These are phyloP conservation scores for Fusarium sp. DNA, from an alignment of 2,329 filamentous ascomycete species.

Conservation along the genomic window DNA sequence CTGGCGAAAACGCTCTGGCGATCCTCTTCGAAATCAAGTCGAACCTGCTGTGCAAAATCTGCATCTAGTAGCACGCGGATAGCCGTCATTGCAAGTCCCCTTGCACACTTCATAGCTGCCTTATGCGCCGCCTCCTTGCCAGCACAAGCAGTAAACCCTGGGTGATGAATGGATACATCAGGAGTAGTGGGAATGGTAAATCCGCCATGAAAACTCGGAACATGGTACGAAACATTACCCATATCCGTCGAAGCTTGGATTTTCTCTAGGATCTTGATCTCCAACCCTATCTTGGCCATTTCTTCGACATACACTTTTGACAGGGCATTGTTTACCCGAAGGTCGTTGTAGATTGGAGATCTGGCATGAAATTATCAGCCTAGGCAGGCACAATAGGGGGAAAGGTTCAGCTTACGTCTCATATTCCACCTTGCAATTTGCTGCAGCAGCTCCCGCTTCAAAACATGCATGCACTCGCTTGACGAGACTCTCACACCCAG, in stretches of 20 bases:
- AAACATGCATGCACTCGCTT: not conserved
- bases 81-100: not conserved
- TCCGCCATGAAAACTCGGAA: not conserved
- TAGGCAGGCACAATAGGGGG: rapidly evolving
- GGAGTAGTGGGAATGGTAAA: not conserved
- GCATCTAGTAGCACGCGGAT: not conserved
- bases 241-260: not conserved
- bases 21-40: not conserved
- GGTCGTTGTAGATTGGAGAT: not conserved
- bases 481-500: not conserved
- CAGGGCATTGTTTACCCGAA: not conserved
- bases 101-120: not conserved
- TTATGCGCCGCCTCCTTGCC: not conserved
- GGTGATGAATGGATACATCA: not conserved
- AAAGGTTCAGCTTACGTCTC: not conserved
- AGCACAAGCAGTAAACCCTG: not conserved
- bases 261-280: not conserved
- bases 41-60: rapidly evolving
- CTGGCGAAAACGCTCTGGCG: rapidly evolving
- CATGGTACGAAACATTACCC: not conserved
- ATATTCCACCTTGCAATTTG: not conserved
- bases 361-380: not conserved
- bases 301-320: not conserved
- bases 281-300: not conserved
- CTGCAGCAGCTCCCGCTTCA: not conserved